Percentiles rank a stretch among this genome's conserved stretches.
Conservation (phyloP, 2,329 filamentous ascomycete genomes). For the Macrophomina phaseolina region DNA sequence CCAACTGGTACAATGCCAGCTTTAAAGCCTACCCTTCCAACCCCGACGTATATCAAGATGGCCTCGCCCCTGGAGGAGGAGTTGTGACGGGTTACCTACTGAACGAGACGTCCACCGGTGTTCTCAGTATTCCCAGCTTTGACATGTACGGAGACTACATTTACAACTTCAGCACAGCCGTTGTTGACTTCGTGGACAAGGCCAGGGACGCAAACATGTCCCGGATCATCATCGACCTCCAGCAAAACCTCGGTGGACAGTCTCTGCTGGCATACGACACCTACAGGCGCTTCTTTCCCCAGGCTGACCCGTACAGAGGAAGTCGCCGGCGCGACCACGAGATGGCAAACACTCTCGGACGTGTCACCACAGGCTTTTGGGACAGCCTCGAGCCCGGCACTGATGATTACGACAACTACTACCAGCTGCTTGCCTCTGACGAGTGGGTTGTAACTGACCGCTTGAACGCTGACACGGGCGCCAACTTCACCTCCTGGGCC, state of each 20-base stretch:
- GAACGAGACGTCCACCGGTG: slow-evolving; percentile 44
- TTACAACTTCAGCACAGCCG: slow-evolving; percentile 39
- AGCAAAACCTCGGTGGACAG: slow-evolving; percentile 36
- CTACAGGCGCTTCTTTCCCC: slow-evolving; percentile 35
- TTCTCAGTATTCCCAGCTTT: slow-evolving; percentile 52
- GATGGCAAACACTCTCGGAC: slow-evolving; percentile 33
- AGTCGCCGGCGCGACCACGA: slow-evolving; percentile 33
- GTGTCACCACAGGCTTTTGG: slow-evolving; percentile 11
- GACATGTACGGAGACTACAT: slow-evolving; percentile 30
- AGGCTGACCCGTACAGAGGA: slow-evolving; percentile 38
- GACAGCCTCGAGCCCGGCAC: slow-evolving; percentile 6
- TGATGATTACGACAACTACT: slow-evolving; percentile 30
- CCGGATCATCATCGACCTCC: slow-evolving; percentile 66
- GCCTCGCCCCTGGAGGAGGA: slow-evolving; percentile 32
- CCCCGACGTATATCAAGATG: slow-evolving; percentile 33
- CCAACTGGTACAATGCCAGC: slow-evolving; percentile 32
- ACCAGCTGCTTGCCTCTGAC: slow-evolving; percentile 31
- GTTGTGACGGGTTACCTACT: slow-evolving; percentile 52
- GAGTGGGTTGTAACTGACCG: slow-evolving; percentile 31
- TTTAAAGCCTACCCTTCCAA: slow-evolving; percentile 35
- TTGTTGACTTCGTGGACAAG: slow-evolving; percentile 50
- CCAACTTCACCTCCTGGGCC: slow-evolving; percentile 49
- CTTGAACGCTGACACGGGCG: slow-evolving; percentile 35
- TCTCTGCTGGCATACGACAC: slow-evolving; percentile 33
- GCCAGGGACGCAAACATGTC: slow-evolving; percentile 55